These are phyloP conservation scores for Vanilla planifolia DNA, from an alignment of 106 monocot species.

Conservation along the genomic window DNA sequence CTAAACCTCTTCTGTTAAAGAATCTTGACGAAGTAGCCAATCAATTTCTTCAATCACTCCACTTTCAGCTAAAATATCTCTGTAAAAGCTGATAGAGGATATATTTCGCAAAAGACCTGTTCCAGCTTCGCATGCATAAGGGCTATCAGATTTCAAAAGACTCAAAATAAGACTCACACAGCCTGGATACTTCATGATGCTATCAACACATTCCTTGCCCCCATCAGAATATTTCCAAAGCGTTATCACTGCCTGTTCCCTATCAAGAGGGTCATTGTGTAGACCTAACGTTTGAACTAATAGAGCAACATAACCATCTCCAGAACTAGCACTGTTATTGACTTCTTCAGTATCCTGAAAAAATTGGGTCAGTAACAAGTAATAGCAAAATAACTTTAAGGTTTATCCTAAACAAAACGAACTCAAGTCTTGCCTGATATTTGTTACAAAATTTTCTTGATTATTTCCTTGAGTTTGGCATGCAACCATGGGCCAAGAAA, in stretches of 20 bases:
- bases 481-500: too few relatives aligned
- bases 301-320: constrained; percentile 58
- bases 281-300: constrained; percentile 81
- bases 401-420: too few relatives aligned
- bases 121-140: constrained; percentile 65
- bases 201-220: constrained; percentile 65
- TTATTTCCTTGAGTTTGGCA: not conserved
- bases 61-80: constrained; percentile 47
- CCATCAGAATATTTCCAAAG: constrained; percentile 79
- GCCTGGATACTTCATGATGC: constrained; percentile 61
- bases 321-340: constrained; percentile 12
- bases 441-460: not conserved
- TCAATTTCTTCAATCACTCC: constrained; percentile 73
- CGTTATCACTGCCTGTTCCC: constrained; percentile 70
- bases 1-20: constrained; percentile 38
- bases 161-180: constrained; percentile 63
- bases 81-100: constrained; percentile 55
- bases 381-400: too few relatives aligned
- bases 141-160: constrained; percentile 68
- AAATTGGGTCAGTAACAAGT: not conserved
- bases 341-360: constrained; percentile 26
- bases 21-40: constrained; percentile 35
- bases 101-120: constrained; percentile 64
- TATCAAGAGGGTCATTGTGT: constrained; percentile 74
- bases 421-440: not conserved